These are phyloP conservation scores for Talaromyces marneffei DNA, from an alignment of 2,329 filamentous ascomycete species.

Conservation along the genomic window DNA sequence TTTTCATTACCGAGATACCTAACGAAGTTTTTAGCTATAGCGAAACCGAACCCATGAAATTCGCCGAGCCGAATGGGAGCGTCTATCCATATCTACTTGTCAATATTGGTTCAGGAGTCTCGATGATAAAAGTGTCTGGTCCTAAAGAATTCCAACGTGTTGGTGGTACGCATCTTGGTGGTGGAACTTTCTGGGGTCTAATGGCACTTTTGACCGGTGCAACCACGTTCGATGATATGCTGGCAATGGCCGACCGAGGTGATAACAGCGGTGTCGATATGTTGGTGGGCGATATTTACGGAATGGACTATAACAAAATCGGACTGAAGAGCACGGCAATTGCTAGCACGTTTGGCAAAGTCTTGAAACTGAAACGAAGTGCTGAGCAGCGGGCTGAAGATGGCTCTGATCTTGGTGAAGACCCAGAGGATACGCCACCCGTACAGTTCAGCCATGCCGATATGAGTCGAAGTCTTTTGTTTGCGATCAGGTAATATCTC, in stretches of 20 bases:
- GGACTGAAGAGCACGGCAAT: constrained; percentile 94
- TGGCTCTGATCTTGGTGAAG: constrained; percentile 39
- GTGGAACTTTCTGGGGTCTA: constrained; percentile 95
- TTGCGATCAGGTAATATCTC: constrained; percentile 63
- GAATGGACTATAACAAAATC: constrained; percentile 91
- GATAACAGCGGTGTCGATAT: constrained; percentile 94
- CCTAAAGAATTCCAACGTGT: constrained; percentile 83
- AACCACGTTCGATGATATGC: constrained; percentile 94
- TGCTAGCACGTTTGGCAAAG: constrained; percentile 92
- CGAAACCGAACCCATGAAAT: constrained; percentile 84
- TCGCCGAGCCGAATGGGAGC: constrained; percentile 67
- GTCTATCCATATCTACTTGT: constrained; percentile 97
- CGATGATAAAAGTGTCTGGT: constrained; percentile 93
- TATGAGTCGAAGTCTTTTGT: constrained; percentile 83
- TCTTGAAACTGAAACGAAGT: constrained; percentile 84
- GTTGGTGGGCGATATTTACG: constrained; percentile 96
- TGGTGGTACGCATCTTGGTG: constrained; percentile 88
- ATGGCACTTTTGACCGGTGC: constrained; percentile 89
- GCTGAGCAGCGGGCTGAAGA: constrained; percentile 76
- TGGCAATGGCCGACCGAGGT: constrained; percentile 80
- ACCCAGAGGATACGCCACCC: constrained; percentile 18
- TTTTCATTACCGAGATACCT: constrained; percentile 97
- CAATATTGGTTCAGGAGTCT: constrained; percentile 96
- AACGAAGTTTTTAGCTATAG: constrained; percentile 96
- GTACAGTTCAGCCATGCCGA: constrained; percentile 69